Evolutionary conservation across 2,329 filamentous ascomycete genomes (phyloP).

Genomic region (Alternaria solani): DNA sequence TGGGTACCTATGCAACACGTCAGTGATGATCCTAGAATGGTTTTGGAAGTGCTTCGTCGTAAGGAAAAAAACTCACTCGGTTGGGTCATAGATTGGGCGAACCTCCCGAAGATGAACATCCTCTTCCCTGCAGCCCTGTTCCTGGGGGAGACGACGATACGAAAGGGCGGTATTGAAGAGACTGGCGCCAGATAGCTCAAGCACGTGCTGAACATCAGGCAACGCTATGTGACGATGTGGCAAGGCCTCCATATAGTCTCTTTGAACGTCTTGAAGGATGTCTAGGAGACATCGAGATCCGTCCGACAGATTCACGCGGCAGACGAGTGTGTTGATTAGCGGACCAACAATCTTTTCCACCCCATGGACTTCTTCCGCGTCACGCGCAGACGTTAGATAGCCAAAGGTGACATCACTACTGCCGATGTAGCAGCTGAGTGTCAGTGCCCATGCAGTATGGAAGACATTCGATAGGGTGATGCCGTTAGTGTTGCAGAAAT

Average conservation of each 20-base stretch:
- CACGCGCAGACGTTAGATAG: slow-evolving; percentile 54
- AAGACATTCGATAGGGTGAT: slow-evolving; percentile 60
- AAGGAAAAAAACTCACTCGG: slow-evolving; percentile 41
- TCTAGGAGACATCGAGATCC: slow-evolving; percentile 46
- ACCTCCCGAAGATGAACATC: slow-evolving; percentile 51
- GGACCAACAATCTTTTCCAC: slow-evolving; percentile 57
- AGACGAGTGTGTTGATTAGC: slow-evolving; percentile 57
- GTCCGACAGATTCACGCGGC: slow-evolving; percentile 51
- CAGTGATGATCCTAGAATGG: neutral
- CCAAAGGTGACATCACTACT: slow-evolving; percentile 55
- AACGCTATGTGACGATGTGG: slow-evolving; percentile 55
- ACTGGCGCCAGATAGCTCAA: slow-evolving; percentile 43
- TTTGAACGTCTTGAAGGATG: slow-evolving; percentile 54
- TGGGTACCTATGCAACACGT: slow-evolving; percentile 40
- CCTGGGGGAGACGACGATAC: slow-evolving; percentile 54
- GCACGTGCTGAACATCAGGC: slow-evolving; percentile 57
- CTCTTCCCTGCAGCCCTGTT: slow-evolving; percentile 27
- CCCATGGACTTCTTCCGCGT: slow-evolving; percentile 49
- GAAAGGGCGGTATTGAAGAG: slow-evolving; percentile 61
- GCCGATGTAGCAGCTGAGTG: slow-evolving; percentile 50
- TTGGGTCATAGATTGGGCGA: slow-evolving; percentile 54
- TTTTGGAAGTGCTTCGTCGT: neutral
- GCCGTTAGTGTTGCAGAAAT: slow-evolving; percentile 53
- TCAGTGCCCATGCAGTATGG: slow-evolving; percentile 53
- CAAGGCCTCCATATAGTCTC: slow-evolving; percentile 57